phyloP scores from a whole-genome alignment of 176 grass and related monocot species.

The Pharus latifolius region DNA sequence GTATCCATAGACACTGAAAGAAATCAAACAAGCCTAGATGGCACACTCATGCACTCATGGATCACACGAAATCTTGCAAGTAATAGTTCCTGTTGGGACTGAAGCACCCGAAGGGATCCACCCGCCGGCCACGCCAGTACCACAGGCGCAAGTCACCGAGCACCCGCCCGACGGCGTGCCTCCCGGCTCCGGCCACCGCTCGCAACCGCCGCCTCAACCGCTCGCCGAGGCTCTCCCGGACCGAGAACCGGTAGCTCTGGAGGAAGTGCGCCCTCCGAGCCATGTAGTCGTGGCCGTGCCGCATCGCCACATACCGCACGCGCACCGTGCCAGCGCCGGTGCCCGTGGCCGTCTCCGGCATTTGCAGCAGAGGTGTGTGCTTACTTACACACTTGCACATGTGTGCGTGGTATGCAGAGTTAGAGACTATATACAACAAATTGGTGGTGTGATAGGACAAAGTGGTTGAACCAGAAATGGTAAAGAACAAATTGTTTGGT shows the following conservation, averaged over 20 bases:
- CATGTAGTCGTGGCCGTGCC: slow-evolving; percentile 5
- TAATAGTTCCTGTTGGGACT: neutral
- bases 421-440: too few species aligned
- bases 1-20: too few species aligned
- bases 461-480: slow-evolving; percentile 40
- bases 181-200: neutral
- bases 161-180: neutral
- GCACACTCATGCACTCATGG: neutral
- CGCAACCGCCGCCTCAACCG: neutral
- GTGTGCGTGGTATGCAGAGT: neutral
- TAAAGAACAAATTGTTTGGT: slow-evolving; percentile 16
- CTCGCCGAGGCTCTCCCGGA: neutral
- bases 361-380: too few species aligned
- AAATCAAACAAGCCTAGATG: too few species aligned
- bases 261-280: slow-evolving; percentile 34
- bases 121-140: too few species aligned
- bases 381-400: neutral
- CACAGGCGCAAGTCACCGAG: too few species aligned
- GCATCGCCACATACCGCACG: neutral
- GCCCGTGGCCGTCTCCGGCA: too few species aligned
- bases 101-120: slow-evolving; percentile 7
- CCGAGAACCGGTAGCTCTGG: slow-evolving; percentile 45
- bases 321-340: neutral
- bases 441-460: neutral
- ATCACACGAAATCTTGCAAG: neutral